Conservation (phyloP, 176 grass and related monocot species). For the sorghum (Sorghum bicolor) region DNA sequence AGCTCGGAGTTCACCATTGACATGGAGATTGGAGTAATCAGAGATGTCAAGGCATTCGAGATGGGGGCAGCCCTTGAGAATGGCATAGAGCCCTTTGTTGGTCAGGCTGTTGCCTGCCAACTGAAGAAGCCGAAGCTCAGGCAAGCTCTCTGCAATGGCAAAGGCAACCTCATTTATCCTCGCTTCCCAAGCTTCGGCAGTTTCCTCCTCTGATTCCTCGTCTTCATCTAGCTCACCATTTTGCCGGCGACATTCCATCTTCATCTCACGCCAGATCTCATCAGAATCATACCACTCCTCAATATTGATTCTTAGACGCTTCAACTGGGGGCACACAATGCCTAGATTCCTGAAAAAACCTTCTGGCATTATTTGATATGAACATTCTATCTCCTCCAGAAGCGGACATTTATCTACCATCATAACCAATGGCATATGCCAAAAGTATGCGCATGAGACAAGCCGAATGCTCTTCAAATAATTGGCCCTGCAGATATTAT, state of each 20-base stretch:
- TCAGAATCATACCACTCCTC: constrained; percentile 19
- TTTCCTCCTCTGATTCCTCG: neutral
- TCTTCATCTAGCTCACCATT: neutral
- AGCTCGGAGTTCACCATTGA: constrained; percentile 26
- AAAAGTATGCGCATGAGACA: constrained; percentile 8
- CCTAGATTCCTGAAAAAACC: constrained; percentile 15
- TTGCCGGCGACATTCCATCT: neutral
- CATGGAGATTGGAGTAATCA: neutral
- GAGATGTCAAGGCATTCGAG: neutral
- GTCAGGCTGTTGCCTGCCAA: neutral
- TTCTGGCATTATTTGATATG: neutral
- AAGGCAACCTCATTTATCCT: constrained; percentile 39
- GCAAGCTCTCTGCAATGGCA: constrained; percentile 37
- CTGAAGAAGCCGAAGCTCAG: constrained; percentile 35
- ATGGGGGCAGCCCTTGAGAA: neutral
- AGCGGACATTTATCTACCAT: constrained; percentile 18
- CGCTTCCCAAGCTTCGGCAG: neutral
- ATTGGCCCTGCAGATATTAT: constrained; percentile 20
- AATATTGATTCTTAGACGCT: constrained; percentile 28
- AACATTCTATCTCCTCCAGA: constrained; percentile 46
- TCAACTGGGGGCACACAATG: constrained; percentile 21
- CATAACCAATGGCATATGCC: neutral
- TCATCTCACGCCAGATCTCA: neutral
- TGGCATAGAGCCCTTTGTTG: constrained; percentile 15
- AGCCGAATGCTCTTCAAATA: constrained; percentile 42